Percentiles rank a stretch among this genome's conserved stretches.
Conservation (phyloP, 805 yeast genomes). For the Metschnikowia baotianmanensis region DNA sequence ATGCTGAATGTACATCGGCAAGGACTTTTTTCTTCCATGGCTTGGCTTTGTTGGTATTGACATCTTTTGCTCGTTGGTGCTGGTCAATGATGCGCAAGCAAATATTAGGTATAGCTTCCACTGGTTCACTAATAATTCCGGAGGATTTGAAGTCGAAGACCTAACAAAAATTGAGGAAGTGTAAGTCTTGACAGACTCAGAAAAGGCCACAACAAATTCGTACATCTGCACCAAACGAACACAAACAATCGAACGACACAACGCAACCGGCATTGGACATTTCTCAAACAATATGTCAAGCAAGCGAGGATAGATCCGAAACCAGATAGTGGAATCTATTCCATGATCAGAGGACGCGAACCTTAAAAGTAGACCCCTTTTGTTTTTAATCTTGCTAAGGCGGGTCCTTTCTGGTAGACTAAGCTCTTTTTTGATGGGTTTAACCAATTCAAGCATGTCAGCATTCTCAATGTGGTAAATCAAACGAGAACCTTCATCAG, state of each 20-base stretch:
- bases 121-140: conserved; percentile 74
- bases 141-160: conserved; percentile 39
- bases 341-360: conserved; percentile 92
- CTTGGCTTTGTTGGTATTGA: conserved; percentile 45
- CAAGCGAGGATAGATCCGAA: conserved; percentile 76
- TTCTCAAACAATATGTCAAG: conserved; percentile 67
- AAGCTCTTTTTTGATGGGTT: conserved; percentile 46
- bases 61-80: conserved; percentile 81
- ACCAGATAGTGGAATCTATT: conserved; percentile 96
- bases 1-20: conserved; percentile 81
- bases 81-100: conserved; percentile 87
- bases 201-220: conserved; percentile 58
- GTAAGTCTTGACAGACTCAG: conserved; percentile 42
- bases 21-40: conserved; percentile 74
- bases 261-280: conserved; percentile 91
- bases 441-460: conserved; percentile 64
- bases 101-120: conserved; percentile 88
- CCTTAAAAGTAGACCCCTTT: conserved; percentile 65
- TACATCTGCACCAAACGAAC: conserved; percentile 83
- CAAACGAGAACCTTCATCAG: conserved; percentile 72
- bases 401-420: conserved; percentile 80
- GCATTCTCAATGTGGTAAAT: conserved; percentile 72
- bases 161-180: conserved; percentile 37
- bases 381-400: conserved; percentile 58
- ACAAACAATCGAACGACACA: conserved; percentile 89